These are phyloP conservation scores for Silene noctiflora DNA, from an alignment of 179 eudicot genomes.

Conservation along the genomic window DNA sequence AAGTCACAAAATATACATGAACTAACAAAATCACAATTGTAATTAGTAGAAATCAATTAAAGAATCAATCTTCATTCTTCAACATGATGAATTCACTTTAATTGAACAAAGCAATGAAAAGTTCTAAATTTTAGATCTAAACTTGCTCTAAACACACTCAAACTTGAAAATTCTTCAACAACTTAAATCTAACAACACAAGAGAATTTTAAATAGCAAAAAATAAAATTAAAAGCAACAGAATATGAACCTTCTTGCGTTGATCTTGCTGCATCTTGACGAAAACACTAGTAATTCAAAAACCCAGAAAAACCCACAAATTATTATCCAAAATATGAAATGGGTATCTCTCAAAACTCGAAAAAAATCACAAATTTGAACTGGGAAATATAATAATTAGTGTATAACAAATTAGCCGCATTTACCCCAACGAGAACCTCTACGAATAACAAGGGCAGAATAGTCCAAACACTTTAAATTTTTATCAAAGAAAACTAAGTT, in stretches of 20 bases:
- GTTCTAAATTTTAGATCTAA: conserved; percentile 27
- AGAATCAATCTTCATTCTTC: background rate
- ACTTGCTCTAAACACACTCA: conserved; percentile 24
- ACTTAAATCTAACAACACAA: too few relatives aligned
- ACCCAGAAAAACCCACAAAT: conserved; percentile 18
- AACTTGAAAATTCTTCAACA: background rate
- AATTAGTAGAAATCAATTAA: background rate
- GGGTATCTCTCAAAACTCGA: background rate
- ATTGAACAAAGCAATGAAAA: background rate
- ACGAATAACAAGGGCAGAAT: conserved; percentile 31
- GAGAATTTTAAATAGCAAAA: conserved; percentile 11
- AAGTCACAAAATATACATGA: background rate
- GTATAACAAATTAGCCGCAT: conserved; percentile 43
- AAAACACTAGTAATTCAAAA: conserved; percentile 9
- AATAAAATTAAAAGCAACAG: background rate
- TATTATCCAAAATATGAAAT: background rate
- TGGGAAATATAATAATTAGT: background rate
- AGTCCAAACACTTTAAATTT: conserved; percentile 21
- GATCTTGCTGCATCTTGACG: conserved; percentile 62
- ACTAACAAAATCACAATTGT: conserved; percentile 9
- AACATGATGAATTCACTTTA: too few relatives aligned
- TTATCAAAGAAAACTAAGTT: background rate
- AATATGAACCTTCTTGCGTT: conserved; percentile 55
- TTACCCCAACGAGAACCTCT: conserved; percentile 46
- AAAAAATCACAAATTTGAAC: background rate